Percentiles rank a stretch among this genome's conserved stretches.
These are phyloP conservation scores for Trichoderma oligosporum DNA, from an alignment of 2,329 filamentous ascomycete genomes.

Conservation along the genomic window DNA sequence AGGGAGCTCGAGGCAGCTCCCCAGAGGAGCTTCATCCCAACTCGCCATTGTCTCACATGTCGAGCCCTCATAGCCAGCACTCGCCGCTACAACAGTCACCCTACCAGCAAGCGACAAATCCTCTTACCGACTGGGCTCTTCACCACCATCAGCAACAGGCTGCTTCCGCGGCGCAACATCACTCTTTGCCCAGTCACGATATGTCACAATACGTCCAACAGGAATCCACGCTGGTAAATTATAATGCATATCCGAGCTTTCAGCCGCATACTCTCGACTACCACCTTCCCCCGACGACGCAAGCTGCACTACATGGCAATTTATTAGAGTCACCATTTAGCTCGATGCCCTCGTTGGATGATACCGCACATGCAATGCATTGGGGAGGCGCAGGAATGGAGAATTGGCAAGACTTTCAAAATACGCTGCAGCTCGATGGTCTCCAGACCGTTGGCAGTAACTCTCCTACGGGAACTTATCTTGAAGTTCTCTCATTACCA, in stretches of 20 bases:
- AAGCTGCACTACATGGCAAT: constrained; percentile 60
- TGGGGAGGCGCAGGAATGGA: constrained; percentile 62
- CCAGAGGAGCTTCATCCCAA: constrained; percentile 48
- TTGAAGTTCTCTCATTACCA: constrained; percentile 79
- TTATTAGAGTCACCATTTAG: constrained; percentile 62
- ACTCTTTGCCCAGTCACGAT: constrained; percentile 41
- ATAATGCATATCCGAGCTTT: constrained; percentile 51
- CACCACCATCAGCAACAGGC: constrained; percentile 50
- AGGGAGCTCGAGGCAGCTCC: constrained; percentile 46
- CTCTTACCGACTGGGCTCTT: constrained; percentile 60
- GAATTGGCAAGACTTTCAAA: constrained; percentile 77
- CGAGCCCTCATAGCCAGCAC: constrained; percentile 51
- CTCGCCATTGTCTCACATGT: constrained; percentile 48
- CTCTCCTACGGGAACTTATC: constrained; percentile 53
- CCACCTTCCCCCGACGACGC: constrained; percentile 59
- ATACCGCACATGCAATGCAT: constrained; percentile 52
- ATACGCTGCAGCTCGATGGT: constrained; percentile 52
- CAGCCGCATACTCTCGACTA: constrained; percentile 58
- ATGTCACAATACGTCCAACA: constrained; percentile 54
- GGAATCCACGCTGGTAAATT: constrained; percentile 54
- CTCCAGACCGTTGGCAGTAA: constrained; percentile 43
- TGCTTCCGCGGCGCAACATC: constrained; percentile 28
- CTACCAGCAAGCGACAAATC: constrained; percentile 49
- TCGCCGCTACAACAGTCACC: constrained; percentile 52
- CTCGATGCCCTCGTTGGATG: constrained; percentile 54